These are phyloP conservation scores for Gracilariopsis chorda DNA, from an alignment of 23 red algal genomes.

Conservation along the genomic window DNA sequence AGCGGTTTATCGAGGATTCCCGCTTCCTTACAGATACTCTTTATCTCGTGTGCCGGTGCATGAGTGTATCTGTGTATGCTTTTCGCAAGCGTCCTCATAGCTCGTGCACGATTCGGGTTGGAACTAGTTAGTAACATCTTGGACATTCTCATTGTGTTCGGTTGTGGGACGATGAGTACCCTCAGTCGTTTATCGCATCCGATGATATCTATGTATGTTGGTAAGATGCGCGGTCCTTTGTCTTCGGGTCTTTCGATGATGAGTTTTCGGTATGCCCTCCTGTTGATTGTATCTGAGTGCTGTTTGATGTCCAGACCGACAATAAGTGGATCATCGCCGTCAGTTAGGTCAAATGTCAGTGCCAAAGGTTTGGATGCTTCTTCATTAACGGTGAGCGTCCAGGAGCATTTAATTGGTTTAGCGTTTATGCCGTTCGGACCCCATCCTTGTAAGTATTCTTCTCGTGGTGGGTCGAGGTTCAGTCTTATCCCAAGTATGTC, in stretches of 20 bases:
- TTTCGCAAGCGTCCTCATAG: neutral
- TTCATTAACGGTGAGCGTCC: neutral
- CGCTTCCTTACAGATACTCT: neutral
- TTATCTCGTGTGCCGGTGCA: neutral
- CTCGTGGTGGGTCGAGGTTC: neutral
- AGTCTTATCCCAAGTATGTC: neutral
- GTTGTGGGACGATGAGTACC: too few species aligned
- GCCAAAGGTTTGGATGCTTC: neutral
- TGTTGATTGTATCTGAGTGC: neutral
- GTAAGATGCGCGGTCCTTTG: too few species aligned
- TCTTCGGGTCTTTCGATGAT: too few species aligned
- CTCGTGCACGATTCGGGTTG: too few species aligned
- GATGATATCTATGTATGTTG: too few species aligned
- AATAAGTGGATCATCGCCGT: neutral
- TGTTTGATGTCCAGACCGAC: neutral
- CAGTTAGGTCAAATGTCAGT: neutral
- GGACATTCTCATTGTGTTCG: too few species aligned
- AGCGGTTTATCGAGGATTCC: neutral
- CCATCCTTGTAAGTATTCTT: neutral
- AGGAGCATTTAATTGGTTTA: neutral
- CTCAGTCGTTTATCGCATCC: too few species aligned
- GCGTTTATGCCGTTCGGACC: neutral
- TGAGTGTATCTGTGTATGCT: neutral
- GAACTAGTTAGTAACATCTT: too few species aligned
- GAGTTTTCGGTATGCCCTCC: too few species aligned